Percentiles rank a stretch among this genome's conserved stretches.
Evolutionary conservation across 768 basidiomycete genomes (phyloP).

Genomic region (Serendipita sp.): DNA sequence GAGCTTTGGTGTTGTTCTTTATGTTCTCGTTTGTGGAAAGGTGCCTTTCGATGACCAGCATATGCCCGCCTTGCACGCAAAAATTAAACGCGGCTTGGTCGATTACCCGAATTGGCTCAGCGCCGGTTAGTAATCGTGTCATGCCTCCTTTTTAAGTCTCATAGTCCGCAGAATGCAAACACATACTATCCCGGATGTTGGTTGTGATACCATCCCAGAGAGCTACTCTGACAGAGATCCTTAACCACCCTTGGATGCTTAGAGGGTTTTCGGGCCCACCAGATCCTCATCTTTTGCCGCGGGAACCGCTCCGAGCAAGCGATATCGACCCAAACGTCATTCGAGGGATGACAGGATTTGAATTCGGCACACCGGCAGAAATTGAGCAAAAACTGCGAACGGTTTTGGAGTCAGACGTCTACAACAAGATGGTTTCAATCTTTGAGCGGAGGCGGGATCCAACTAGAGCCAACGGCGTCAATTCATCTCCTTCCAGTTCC

Average conservation of each 20-base stretch:
- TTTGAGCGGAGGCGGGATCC: slow-evolving; percentile 46
- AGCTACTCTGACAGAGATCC: slow-evolving; percentile 69
- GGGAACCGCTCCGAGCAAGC: slow-evolving; percentile 75
- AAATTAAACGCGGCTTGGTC: slow-evolving; percentile 93
- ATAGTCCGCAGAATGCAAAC: slow-evolving; percentile 64
- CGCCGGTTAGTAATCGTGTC: slow-evolving; percentile 40
- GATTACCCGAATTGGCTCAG: slow-evolving; percentile 97
- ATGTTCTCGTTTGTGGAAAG: slow-evolving; percentile 94
- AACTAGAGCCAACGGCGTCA: slow-evolving; percentile 10
- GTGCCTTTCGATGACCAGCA: slow-evolving; percentile 98
- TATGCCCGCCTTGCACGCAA: slow-evolving; percentile 97
- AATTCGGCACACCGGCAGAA: slow-evolving; percentile 80
- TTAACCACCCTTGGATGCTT: slow-evolving; percentile 82
- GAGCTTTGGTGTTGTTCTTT: slow-evolving; percentile 97
- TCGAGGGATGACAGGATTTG: slow-evolving; percentile 87
- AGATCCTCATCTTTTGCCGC: slow-evolving; percentile 69
- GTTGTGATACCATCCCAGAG: slow-evolving; percentile 82
- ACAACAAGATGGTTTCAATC: slow-evolving; percentile 49
- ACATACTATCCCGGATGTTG: slow-evolving; percentile 84
- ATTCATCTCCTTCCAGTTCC: slow-evolving; percentile 53
- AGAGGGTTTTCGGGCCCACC: slow-evolving; percentile 73
- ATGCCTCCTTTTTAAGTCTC: slow-evolving; percentile 9
- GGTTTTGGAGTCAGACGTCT: slow-evolving; percentile 64
- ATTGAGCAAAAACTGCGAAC: slow-evolving; percentile 58
- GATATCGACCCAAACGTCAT: slow-evolving; percentile 81